Evolutionary conservation across 164 flowering plant genomes (phyloP), one percentile per base, ranked within the genome.

Genomic region (Aristolochia contorta): DNA sequence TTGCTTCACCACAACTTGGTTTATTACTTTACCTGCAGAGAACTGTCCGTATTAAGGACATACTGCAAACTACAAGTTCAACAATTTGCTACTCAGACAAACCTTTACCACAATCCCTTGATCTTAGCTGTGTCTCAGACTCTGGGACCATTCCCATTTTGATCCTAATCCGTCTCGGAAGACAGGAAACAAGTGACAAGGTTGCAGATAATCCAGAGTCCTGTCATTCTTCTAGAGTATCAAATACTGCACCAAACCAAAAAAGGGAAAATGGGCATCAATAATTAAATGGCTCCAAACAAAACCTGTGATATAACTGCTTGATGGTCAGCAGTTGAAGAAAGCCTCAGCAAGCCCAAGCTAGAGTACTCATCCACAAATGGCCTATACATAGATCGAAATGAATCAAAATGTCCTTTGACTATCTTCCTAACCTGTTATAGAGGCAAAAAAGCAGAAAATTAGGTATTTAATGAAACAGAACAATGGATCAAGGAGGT

Each of bases 391-490:
- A 83, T 80, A 20, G 65, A 56, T 62, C 71, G 74, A 75, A 88
- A 86, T 60, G 72, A 72, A 59, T 75, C 54, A 67, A 80, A 81
- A 53, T 81, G 87, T 25, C 87, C 92, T 43, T 70, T 67, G 10
- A 86, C 92, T 56, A 88, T 86, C 66, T 82, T 88, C 58, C 71
- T 81, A 54, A 85, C 96, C 96, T 85, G 57, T 20, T 3, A 14
- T 6, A 60, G 12, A 49, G 24, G 24, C 7, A 55, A n/a, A 55
- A 16, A 25, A 55, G 27, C 6, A 55, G 13, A 2, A 55, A 15
- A 5, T 19, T 52, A 21, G 30, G 30, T 27, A 2, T 27, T 5
- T 27, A 27, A 27, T 2, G 30, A 27, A 27, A 5, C 30, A 27
- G 30, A 2, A 27, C 2, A 27, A 5, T 27, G 30, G 30, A 27